phyloP scores from a whole-genome alignment of 371 early-diverging fungal species.

The Saksenaea vasiformis region DNA sequence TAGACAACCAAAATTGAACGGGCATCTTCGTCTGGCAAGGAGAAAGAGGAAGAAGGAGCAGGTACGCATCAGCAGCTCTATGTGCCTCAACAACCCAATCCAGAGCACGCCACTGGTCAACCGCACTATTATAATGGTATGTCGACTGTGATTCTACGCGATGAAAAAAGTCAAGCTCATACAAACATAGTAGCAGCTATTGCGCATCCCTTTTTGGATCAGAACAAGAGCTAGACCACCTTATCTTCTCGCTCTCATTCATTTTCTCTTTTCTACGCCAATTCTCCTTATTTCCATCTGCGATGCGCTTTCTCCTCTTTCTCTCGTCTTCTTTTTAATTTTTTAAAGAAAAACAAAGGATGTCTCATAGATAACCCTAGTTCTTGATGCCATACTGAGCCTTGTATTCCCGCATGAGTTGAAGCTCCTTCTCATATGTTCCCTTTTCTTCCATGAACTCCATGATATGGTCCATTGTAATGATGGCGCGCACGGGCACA shows the following conservation, averaged over 20 bases:
- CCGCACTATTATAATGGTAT: constrained; percentile 1
- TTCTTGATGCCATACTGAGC: constrained; percentile 66
- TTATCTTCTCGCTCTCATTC: not conserved
- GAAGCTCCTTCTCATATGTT: constrained; percentile 60
- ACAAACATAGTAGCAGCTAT: not conserved
- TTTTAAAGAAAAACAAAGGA: not conserved
- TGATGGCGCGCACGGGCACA: constrained; percentile 84
- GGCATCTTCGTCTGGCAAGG: constrained; percentile 48
- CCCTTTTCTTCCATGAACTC: constrained; percentile 86
- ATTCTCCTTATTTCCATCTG: not conserved
- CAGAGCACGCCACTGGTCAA: not conserved
- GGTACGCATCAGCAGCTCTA: constrained; percentile 22
- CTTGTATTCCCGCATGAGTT: constrained; percentile 73
- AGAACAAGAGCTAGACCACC: constrained; percentile 1
- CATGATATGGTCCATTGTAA: constrained; percentile 85
- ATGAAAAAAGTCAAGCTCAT: not conserved
- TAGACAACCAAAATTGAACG: constrained; percentile 64
- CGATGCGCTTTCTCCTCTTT: not conserved
- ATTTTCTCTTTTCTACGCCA: constrained; percentile 3
- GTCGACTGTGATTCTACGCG: not conserved
- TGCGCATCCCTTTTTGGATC: not conserved
- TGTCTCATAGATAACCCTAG: constrained; percentile 16
- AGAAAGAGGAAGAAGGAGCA: constrained; percentile 48
- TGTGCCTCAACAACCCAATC: constrained; percentile 16
- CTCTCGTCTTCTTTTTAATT: not conserved